Evolutionary conservation across 495 filamentous ascomycete genomes (phyloP), one percentile per base, ranked within the genome.

Genomic region (Saxophila tyrrhenica): DNA sequence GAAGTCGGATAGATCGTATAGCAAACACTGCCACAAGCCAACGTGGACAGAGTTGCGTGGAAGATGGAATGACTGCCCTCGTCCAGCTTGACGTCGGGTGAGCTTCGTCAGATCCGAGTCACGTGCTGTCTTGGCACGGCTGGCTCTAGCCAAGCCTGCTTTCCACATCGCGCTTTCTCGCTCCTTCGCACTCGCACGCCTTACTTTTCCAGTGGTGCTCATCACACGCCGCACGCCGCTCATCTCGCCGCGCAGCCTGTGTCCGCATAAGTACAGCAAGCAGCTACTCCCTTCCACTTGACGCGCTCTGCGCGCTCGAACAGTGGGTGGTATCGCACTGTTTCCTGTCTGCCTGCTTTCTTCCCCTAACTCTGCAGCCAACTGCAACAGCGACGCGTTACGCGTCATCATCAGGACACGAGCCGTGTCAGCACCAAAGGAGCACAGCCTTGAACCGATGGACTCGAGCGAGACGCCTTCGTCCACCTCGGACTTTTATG

Each of bases 161-260:
- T 35, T 35, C 13, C 13, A 5, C 29, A 35, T n/a, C n/a, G n/a
- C n/a, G n/a, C n/a, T n/a, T 13, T 35, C 29, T 35, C 29, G 7
- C 29, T 13, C 29, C 29, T 35, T 35, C 29, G 29, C 29, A 29
- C 39, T 47, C 39, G 39, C 39, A 47, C 51, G 51, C 39, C 49
- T 51, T 32, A 51, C 32, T 51, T 20, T 39, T 13, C 24, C n/a
- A 41, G 13, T 19, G 17, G 49, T 25, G 22, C 47, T 50, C 47
- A 32, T n/a, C n/a, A n/a, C 29, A 7, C 29, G 29, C 29, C 13
- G 29, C 13, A 35, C 29, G 7, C 13, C 29, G 13, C 29, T 7
- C 29, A 5, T 35, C 29, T 5, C 13, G 29, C 29, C 5, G 29
- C 29, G 29, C 29, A 35, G 29, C 29, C 29, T 35, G 29, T 35